Conservation (phyloP, 805 yeast genomes). For the Clavispora asparagi region DNA sequence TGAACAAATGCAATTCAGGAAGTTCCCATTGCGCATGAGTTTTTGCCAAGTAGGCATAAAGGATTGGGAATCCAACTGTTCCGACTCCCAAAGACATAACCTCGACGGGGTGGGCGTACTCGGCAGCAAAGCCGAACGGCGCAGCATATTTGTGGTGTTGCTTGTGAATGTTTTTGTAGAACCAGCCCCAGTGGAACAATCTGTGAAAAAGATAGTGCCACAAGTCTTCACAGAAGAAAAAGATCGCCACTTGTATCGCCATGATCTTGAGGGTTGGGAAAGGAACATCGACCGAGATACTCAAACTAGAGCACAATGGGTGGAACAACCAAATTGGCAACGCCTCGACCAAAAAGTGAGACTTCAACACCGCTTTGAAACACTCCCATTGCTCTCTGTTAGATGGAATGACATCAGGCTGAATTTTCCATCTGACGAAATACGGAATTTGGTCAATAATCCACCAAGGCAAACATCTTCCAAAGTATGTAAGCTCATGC, state of each 20-base stretch:
- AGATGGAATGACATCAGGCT: conserved; percentile 47
- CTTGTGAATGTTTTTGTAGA: conserved; percentile 54
- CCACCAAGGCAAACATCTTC: conserved; percentile 56
- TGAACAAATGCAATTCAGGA: conserved; percentile 45
- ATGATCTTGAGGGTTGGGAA: conserved; percentile 44
- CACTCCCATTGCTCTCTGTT: conserved; percentile 61
- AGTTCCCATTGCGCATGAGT: conserved; percentile 2
- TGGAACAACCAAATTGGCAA: conserved; percentile 62
- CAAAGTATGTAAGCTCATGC: conserved; percentile 55
- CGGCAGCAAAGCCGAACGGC: conserved; percentile 59
- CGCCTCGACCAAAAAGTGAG: conserved; percentile 55
- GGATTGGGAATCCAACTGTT: conserved; percentile 55
- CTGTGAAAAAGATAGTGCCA: conserved; percentile 63
- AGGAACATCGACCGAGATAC: conserved; percentile 48
- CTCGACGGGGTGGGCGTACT: conserved; percentile 57
- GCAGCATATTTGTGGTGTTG: conserved; percentile 61
- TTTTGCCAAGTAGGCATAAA: conserved; percentile 45
- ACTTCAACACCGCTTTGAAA: conserved; percentile 49
- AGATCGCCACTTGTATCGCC: conserved; percentile 41
- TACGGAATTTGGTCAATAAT: conserved; percentile 49
- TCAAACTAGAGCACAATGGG: conserved; percentile 46
- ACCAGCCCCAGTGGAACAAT: conserved; percentile 50
- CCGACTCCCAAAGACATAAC: conserved; percentile 55
- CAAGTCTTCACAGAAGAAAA: conserved; percentile 50
- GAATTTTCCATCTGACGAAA: conserved; percentile 50